Percentiles rank a stretch among this genome's conserved stretches.
These are phyloP conservation scores for Lolium rigidum DNA, from an alignment of 176 grass and related monocot species.

Conservation along the genomic window DNA sequence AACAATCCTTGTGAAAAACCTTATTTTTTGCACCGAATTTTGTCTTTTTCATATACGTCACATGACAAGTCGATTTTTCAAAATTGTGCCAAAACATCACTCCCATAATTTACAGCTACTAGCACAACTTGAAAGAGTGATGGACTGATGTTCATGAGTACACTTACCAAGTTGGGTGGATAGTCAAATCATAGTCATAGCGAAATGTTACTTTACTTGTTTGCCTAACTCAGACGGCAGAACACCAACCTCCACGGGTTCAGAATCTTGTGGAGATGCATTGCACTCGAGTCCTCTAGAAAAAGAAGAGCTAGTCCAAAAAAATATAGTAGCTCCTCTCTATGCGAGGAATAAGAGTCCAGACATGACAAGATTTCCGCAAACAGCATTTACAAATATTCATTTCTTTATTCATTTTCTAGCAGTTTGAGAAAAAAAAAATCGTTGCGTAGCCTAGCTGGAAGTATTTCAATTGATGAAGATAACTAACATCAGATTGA, in stretches of 20 bases:
- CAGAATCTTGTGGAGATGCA: conserved; percentile 30
- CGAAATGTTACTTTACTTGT: neutral
- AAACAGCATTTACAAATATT: neutral
- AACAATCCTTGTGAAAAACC: too few species aligned
- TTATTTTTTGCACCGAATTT: too few species aligned
- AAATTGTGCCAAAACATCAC: too few species aligned
- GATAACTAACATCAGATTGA: neutral
- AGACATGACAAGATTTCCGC: neutral
- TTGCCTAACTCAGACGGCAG: conserved; percentile 31
- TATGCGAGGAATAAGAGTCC: neutral
- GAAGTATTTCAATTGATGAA: neutral
- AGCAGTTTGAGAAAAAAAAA: neutral
- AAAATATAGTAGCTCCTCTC: too few species aligned
- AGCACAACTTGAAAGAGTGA: neutral
- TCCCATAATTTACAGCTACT: too few species aligned
- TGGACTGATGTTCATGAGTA: neutral
- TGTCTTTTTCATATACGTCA: too few species aligned
- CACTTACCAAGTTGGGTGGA: conserved; percentile 6
- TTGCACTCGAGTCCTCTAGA: neutral
- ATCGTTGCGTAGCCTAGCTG: neutral
- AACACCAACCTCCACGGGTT: neutral
- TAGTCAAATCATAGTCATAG: conserved; percentile 17
- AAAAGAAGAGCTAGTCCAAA: too few species aligned
- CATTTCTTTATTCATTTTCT: neutral
- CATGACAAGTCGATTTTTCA: too few species aligned